Evolutionary conservation across 306 rosid genomes (phyloP), one percentile per base, ranked within the genome.

Genomic region (Carpinus viminea): DNA sequence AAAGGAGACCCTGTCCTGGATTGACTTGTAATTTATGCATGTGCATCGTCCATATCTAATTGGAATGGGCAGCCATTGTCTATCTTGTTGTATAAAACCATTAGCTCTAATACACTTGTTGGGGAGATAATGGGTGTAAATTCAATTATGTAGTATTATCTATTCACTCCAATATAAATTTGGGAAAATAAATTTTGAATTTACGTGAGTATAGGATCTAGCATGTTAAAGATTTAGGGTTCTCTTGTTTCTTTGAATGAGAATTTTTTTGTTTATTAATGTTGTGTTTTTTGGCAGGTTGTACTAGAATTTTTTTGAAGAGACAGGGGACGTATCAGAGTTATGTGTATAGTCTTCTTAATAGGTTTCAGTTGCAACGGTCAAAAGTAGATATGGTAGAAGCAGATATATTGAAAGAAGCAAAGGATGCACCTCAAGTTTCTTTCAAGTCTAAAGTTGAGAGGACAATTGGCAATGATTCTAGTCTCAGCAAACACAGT

Each of bases 311-410:
- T 51, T 68, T 76, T 70, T 36, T 88, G 18, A 85, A 79, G 78
- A 85, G 82, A 78, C 87, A 86, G 73, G 86, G 86, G 81, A 85
- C 79, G 12, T 84, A 82, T 76, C 36, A 76, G 73, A 80, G 82
- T 48, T 80, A 87, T 48, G 81, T 83, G 50, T 86, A 77, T 56
- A 52, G 87, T 26, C 47, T 82, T 81, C 83, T 90, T 74, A 80
- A 70, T 54, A 85, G 70, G 82, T 75, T 89, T 88, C 91, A 87
- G 81, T 76, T 87, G 47, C 89, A 68, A 79, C 85, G 87, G 73
- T 85, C 87, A 43, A 88, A 68, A 53, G 73, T 86, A 8, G 85
- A 88, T 73, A 88, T 85, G 78, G 93, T 69, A 47, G 91, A 83
- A 76, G 80, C 81, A 2, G 84, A 78, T 41, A 76, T 75, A 72